Conservation (phyloP, 169 alveolate species). For the Cryptosporidium sp. region DNA sequence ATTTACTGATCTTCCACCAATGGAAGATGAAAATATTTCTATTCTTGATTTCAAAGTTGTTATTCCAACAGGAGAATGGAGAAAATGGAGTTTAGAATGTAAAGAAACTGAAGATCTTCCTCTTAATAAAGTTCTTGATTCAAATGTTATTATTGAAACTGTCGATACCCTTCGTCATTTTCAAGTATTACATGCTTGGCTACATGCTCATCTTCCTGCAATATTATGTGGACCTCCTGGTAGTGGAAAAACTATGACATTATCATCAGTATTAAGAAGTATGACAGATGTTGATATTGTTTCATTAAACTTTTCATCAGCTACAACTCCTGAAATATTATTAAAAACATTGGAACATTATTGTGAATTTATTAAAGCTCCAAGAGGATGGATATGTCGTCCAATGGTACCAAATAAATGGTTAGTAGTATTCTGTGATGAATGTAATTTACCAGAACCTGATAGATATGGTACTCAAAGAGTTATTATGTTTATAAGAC, state of each 20-base stretch:
- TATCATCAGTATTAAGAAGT: constrained; percentile 93
- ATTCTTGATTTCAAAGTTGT: constrained; percentile 93
- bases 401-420: constrained; percentile 95
- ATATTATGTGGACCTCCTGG: constrained; percentile 99
- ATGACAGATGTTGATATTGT: constrained; percentile 95
- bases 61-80: constrained; percentile 94
- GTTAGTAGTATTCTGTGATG: constrained; percentile 98
- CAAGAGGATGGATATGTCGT: constrained; percentile 91
- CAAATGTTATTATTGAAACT: constrained; percentile 95
- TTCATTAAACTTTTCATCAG: constrained; percentile 94
- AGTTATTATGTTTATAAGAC: constrained; percentile 94
- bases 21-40: constrained; percentile 80
- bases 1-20: constrained; percentile 67
- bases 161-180: constrained; percentile 97
- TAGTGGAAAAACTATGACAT: constrained; percentile 97
- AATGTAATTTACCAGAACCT: constrained; percentile 96
- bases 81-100: constrained; percentile 89
- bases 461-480: constrained; percentile 97
- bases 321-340: constrained; percentile 94
- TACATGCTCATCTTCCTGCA: constrained; percentile 95
- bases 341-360: constrained; percentile 95
- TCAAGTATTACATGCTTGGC: constrained; percentile 95
- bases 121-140: constrained; percentile 90
- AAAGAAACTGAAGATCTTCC: background rate
- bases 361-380: constrained; percentile 95